Base-by-base conservation (phyloP, 148 eudicot species). In the Spergularia marina region DNA sequence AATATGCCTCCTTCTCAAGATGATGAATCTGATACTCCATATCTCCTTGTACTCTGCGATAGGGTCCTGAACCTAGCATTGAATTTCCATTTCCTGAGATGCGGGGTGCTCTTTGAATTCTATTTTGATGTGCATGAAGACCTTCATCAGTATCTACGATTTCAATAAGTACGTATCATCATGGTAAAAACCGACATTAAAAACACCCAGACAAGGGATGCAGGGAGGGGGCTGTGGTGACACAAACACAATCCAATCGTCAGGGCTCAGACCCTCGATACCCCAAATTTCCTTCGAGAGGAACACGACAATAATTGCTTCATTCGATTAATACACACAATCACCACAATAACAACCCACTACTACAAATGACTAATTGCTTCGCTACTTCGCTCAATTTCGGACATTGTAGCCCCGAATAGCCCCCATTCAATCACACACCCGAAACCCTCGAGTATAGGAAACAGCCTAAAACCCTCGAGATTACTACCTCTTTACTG, bases 1-100 rank as follows among this genome's bases (percentile, higher is more conserved):
- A 81, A 74, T 94, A 94, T 3, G 97, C 98, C 81, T 90, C 94
- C 80, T 89, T 91, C 82, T 94, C 98, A 79, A 94, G 96, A 49
- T 87, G 85, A 81, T 91, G 98, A 69, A 94, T 94, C 81, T 92
- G 88, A 56, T 74, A 79, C 61, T 94, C 93, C 96, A 94, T 91
- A 58, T 94, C 97, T 82, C 71, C 76, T 64, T 84, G 86, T 80
- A 87, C 86, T 81, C 82, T 84, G 56, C 78, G 82, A 67, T 65
- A 78, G 41, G 84, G 72, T 64, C 77, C 80, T 77, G 87, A 84
- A 77, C 81, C 82, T 80, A 82, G 78, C 82, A 82, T 56, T 64
- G 76, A 64, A 74, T 83, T 78, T 79, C 84, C 81, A 74, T 84
- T 82, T 23, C 68, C 89, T 18, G 83, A 67, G 15, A 83, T 58